Percentiles rank a stretch among this genome's conserved stretches.
Conservation (phyloP, 352 stramenopile genomes). For the Pythium phragmiticola region DNA sequence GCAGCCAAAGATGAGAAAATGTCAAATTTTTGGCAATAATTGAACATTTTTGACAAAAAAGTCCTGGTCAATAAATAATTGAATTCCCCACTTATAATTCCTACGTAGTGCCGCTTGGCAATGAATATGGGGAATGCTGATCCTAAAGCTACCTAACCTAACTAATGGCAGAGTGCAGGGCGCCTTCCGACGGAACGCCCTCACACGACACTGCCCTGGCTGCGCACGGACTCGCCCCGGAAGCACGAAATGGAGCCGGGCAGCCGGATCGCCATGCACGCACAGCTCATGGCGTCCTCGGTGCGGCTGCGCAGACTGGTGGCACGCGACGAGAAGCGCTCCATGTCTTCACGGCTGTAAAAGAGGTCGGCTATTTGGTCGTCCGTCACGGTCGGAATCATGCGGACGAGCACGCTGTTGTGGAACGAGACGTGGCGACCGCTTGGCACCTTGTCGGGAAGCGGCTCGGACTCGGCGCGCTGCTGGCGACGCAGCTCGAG, state of each 20-base stretch:
- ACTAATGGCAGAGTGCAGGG: constrained; percentile 6
- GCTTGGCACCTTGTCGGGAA: neutral
- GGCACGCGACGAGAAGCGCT: constrained; percentile 55
- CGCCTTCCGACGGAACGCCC: constrained; percentile 12
- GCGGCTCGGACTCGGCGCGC: constrained; percentile 7
- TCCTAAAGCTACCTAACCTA: neutral
- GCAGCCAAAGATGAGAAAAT: too few species aligned
- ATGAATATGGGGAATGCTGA: neutral
- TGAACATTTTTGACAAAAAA: too few species aligned
- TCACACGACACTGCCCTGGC: constrained; percentile 4
- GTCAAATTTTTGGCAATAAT: too few species aligned
- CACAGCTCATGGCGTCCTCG: constrained; percentile 47
- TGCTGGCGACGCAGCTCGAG: constrained; percentile 7
- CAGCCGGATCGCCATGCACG: constrained; percentile 27
- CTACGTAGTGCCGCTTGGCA: neutral
- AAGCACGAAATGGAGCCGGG: constrained; percentile 28
- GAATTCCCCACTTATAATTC: too few species aligned
- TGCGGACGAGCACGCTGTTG: constrained; percentile 52
- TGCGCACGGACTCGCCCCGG: constrained; percentile 11
- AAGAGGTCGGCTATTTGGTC: constrained; percentile 59
- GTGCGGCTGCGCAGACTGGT: constrained; percentile 52
- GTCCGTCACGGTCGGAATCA: constrained; percentile 47
- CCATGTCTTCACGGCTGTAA: constrained; percentile 63
- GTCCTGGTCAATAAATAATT: too few species aligned
- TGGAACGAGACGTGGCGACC: constrained; percentile 59